phyloP scores from a whole-genome alignment of 2,329 filamentous ascomycete genomes.

The Allantophomopsis cytisporea region DNA sequence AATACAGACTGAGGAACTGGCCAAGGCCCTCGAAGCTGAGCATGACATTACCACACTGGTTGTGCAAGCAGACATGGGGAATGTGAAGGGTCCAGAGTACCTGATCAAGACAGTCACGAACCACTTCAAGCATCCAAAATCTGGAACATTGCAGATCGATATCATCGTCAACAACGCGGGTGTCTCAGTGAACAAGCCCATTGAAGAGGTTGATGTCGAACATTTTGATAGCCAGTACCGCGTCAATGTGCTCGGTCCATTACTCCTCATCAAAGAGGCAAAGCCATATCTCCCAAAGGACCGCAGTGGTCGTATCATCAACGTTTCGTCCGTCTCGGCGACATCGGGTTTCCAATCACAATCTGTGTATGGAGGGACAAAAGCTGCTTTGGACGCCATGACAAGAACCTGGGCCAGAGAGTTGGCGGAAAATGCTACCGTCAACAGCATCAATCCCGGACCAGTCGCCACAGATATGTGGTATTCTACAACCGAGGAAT shows the following conservation, averaged over 20 bases:
- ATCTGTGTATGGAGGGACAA: slow-evolving; percentile 50
- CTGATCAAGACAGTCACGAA: slow-evolving; percentile 45
- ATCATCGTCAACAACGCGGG: slow-evolving; percentile 85
- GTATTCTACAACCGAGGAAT: slow-evolving; percentile 36
- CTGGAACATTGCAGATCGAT: slow-evolving; percentile 51
- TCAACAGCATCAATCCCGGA: slow-evolving; percentile 53
- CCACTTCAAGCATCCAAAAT: slow-evolving; percentile 36
- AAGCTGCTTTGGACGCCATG: slow-evolving; percentile 55
- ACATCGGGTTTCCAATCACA: slow-evolving; percentile 43
- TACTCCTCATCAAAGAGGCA: slow-evolving; percentile 64
- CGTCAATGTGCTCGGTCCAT: slow-evolving; percentile 70
- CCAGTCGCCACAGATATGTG: slow-evolving; percentile 58
- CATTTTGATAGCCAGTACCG: slow-evolving; percentile 63
- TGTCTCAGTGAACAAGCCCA: slow-evolving; percentile 47
- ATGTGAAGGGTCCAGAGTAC: slow-evolving; percentile 41
- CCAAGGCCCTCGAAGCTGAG: slow-evolving; percentile 34
- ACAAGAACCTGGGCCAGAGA: slow-evolving; percentile 55
- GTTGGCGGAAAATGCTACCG: slow-evolving; percentile 44
- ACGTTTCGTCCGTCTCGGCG: slow-evolving; percentile 43
- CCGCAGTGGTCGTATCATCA: slow-evolving; percentile 51
- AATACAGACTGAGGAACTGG: slow-evolving; percentile 35
- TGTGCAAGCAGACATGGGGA: slow-evolving; percentile 60
- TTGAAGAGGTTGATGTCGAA: slow-evolving; percentile 45
- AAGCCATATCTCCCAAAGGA: slow-evolving; percentile 56
- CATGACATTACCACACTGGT: slow-evolving; percentile 46